Evolutionary conservation across 2,329 filamentous ascomycete species (phyloP).

Genomic region (Chaetomiaceae sp.): DNA sequence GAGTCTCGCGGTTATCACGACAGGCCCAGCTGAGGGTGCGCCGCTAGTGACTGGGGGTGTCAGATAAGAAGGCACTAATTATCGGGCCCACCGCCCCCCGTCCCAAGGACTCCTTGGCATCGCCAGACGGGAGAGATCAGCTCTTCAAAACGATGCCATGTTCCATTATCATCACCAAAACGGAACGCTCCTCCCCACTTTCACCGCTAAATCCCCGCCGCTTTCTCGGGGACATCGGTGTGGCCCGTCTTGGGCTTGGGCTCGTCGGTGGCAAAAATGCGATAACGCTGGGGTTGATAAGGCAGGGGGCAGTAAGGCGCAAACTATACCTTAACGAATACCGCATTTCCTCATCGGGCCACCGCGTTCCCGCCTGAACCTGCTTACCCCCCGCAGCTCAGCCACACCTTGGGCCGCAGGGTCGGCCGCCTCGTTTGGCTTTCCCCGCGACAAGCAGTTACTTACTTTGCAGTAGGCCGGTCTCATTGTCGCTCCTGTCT

Average conservation of each 20-base stretch:
- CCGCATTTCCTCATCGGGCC: slow-evolving; percentile 15
- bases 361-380: slow-evolving; percentile 6
- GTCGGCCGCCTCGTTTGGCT: not conserved
- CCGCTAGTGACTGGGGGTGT: not conserved
- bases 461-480: no score
- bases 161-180: not conserved
- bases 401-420: not conserved
- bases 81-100: not conserved
- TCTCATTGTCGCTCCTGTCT: no score
- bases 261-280: not conserved
- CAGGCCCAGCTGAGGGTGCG: not conserved
- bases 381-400: not conserved
- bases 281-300: slow-evolving; percentile 1
- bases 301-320: not conserved
- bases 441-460: not conserved
- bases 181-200: not conserved
- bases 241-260: not conserved
- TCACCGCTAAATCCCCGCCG: not conserved
- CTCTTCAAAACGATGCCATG: not conserved
- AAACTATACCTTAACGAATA: not conserved
- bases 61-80: not conserved
- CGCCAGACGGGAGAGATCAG: no score
- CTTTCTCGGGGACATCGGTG: not conserved
- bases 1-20: not conserved
- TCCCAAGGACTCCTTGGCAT: no score